Evolutionary conservation across 208 protist species (phyloP), one percentile per base, ranked within the genome.

Genomic region (Leishmania guyanensis): DNA sequence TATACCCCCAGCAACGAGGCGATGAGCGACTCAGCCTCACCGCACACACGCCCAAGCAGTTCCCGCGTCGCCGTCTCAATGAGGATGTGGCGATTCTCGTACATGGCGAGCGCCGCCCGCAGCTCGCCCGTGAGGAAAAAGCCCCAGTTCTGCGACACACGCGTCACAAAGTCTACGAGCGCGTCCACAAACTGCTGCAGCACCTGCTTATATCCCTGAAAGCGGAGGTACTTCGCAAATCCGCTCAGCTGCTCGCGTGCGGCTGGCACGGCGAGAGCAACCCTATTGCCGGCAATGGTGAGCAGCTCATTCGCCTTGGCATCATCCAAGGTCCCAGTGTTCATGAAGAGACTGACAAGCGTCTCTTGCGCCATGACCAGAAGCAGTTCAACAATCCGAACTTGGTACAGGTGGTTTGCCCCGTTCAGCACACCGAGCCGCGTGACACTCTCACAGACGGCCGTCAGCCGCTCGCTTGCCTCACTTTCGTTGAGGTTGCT

Each of bases 301-400:
- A 95, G 86, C 75, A 97, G 65, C 75, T 79, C 84, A 77, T 97
- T 87, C 43, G 91, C 94, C 77, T 78, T 87, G 9, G 79, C 77
- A 80, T 97, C 88, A 83, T 90, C 86, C 16, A 95, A 78, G 17
- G 74, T 66, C 33, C 84, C 86, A 56, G 78, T 72, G 68, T 78
- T 85, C 75, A 95, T 88, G 22, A 95, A 84, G 50, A 92, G 87
- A 14, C 83, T 74, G 3, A 92, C 85, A 53, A 95, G 86, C 1
- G 70, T 74, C 74, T 94, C 92, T 65, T 88, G 84, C 46, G 84
- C 85, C 20, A 65, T 78, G 14, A 79, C 58, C 82, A 91, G 93
- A 58, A 93, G 75, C n/a, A 51, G 33, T 43, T 86, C 77, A 29
- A 87, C 60, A 50, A 87, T 65, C 39, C 62, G 74, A 12, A 68